Evolutionary conservation across 2,329 filamentous ascomycete species (phyloP), one percentile per base, ranked within the genome.

Genomic region (Pseudodiploospora longispora): DNA sequence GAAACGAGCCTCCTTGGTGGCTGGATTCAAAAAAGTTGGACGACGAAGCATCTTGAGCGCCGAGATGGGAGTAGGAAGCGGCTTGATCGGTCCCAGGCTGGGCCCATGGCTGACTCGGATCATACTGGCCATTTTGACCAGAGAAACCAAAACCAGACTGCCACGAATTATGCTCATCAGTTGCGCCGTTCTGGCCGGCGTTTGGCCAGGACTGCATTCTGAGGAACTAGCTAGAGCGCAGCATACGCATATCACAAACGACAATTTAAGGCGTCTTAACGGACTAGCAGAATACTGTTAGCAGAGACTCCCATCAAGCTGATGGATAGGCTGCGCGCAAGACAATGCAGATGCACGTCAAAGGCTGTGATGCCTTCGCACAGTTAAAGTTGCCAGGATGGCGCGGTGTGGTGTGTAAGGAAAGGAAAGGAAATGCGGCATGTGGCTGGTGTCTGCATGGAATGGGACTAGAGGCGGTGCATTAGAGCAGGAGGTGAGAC

Each of bases 151-250:
- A 68, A 46, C 55, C 59, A 38, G 56, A 46, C 45, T 60, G 57
- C 65, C 65, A 68, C 35, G 59, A 57, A 41, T 56, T 56, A 42
- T 59, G 59, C 43, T 58, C 62, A 45, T 64, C 60, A 46, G 39
- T 48, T 41, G 59, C 52, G 52, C 63, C 65, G 42, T 58, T 62
- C 52, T 66, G 64, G 53, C 60, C 57, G 46, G 59, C 52, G 44
- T 57, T 58, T 35, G 63, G 51, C 65, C 65, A 68, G 47, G 65
- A 64, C 60, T 68, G 65, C 65, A 68, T 68, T 49, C 56, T 60
- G 56, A 47, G 38, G 46, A 51, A 48, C 50, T 50, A 44, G 50
- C 29, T 31, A 48, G 37, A 31, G 33, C 32, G 41, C 47, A 54
- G 46, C 49, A 54, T 48, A 51, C 50, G 48, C 47, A 48, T 46